phyloP scores from a whole-genome alignment of 495 filamentous ascomycete genomes.

The Penicillium paradoxum region DNA sequence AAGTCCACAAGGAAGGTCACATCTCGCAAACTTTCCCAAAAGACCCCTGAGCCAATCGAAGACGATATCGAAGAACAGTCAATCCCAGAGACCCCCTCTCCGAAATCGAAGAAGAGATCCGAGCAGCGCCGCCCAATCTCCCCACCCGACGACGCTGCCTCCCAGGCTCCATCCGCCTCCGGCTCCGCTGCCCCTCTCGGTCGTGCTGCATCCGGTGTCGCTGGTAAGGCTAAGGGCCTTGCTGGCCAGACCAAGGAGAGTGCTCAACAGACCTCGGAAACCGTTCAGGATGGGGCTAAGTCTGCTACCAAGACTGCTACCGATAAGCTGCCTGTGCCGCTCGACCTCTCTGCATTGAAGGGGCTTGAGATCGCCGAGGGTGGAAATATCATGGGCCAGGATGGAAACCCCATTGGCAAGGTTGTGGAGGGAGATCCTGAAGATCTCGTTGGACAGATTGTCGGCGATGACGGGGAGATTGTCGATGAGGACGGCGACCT shows the following conservation, averaged over 20 bases:
- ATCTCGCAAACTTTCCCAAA: constrained; percentile 23
- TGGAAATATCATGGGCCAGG: constrained; percentile 36
- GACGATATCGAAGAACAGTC: constrained; percentile 22
- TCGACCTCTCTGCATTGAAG: constrained; percentile 63
- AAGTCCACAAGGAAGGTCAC: constrained; percentile 25
- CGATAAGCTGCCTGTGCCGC: constrained; percentile 23
- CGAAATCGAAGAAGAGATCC: constrained; percentile 32
- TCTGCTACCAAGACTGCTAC: constrained; percentile 26
- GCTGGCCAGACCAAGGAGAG: constrained; percentile 24
- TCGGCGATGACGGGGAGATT: constrained; percentile 53
- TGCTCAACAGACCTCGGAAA: constrained; percentile 19
- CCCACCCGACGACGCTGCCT: constrained; percentile 23
- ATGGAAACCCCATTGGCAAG: constrained; percentile 36
- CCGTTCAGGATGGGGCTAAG: constrained; percentile 22
- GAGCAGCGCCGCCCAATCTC: constrained; percentile 30
- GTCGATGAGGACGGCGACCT: constrained; percentile 47
- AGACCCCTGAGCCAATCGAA: constrained; percentile 20
- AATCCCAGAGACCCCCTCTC: constrained; percentile 24
- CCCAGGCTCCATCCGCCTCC: constrained; percentile 20
- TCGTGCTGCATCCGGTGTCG: constrained; percentile 13
- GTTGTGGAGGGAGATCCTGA: constrained; percentile 41
- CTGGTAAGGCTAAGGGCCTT: constrained; percentile 19
- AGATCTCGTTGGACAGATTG: constrained; percentile 42
- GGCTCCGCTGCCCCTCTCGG: constrained; percentile 26
- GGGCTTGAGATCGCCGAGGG: constrained; percentile 55